phyloP scores from a whole-genome alignment of 192 early-diverging fungal species.

The Podila minutissima region DNA sequence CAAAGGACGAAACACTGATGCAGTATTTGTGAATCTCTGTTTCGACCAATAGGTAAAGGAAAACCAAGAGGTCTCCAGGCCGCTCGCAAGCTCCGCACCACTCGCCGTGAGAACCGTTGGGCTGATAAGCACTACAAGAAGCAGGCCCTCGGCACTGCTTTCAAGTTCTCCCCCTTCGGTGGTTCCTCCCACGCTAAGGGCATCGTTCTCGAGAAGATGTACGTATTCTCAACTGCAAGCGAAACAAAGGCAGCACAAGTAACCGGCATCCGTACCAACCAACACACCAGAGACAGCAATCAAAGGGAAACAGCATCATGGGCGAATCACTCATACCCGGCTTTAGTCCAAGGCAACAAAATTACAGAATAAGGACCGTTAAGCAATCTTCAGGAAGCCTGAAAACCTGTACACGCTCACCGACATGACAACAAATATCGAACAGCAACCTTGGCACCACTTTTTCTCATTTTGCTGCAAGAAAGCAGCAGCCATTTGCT shows the following conservation, averaged over 20 bases:
- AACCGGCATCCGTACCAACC: neutral
- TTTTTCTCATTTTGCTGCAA: no score
- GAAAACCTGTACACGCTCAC: no score
- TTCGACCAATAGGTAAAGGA: constrained; percentile 67
- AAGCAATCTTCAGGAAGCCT: no score
- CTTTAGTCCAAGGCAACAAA: no score
- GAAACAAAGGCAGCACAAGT: no score
- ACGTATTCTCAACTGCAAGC: constrained; percentile 30
- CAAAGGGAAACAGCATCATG: neutral
- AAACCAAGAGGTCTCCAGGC: constrained; percentile 99
- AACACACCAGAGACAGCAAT: neutral
- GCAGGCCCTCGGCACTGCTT: constrained; percentile 97
- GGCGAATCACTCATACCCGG: no score
- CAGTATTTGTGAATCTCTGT: neutral
- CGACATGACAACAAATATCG: no score
- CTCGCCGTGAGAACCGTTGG: constrained; percentile 98
- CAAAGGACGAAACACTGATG: no score
- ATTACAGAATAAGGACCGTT: no score
- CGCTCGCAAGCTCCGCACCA: constrained; percentile 97
- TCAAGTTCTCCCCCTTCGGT: constrained; percentile 98
- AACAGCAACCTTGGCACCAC: no score
- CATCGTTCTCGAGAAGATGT: constrained; percentile 99
- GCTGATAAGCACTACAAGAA: constrained; percentile 99
- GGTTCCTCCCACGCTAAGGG: constrained; percentile 99
- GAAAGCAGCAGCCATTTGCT: no score